Evolutionary conservation across 352 stramenopile species (phyloP), one percentile per base, ranked within the genome.

Genomic region (Globisporangium alternatum): DNA sequence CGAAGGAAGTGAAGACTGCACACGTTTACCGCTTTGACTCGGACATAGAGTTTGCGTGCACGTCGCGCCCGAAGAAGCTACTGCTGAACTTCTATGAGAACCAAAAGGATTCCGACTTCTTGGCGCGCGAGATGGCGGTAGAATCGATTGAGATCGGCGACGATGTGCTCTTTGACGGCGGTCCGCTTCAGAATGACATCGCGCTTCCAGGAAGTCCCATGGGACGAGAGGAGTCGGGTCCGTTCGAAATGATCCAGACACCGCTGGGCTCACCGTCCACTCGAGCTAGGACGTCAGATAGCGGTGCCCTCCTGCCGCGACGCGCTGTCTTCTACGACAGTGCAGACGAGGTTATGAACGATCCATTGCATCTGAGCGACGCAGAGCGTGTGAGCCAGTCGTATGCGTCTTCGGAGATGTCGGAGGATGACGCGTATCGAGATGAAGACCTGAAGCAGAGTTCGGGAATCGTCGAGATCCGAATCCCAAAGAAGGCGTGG

Each of bases 21-120:
- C 83, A 93, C 52, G 82, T 95, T 21, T 95, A 93, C 69, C 84
- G 86, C 5, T 95, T 95, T 37, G 83, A 95, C 56, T 82, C 84
- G 0, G 86, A 95, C 48, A 68, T 80, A 13, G 81, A 91, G 66
- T 91, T 95, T 64, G 76, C 81, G 5, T 88, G 71, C 39, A 72
- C 88, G 21, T 72, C 74, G 12, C 79, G 86, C 5, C 86, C 86
- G 8, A 89, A 86, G 63, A 87, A 84, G 53, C 73, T 95, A 0
- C 75, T 75, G 1, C 54, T 95, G 61, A 91, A 74, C 39, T 78
- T 93, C 25, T 94, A 80, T 55, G 80, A 92, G 64, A 86, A 79
- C 44, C 74, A 78, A 63, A 70, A 60, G 9, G 60, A 80, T 1
- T 39, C 60, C 48, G 73, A 79, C 13, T 45, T 47, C 0, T 33